These are phyloP conservation scores for Pseudogymnoascus sp. DNA, from an alignment of 2,329 filamentous ascomycete genomes.

Conservation along the genomic window DNA sequence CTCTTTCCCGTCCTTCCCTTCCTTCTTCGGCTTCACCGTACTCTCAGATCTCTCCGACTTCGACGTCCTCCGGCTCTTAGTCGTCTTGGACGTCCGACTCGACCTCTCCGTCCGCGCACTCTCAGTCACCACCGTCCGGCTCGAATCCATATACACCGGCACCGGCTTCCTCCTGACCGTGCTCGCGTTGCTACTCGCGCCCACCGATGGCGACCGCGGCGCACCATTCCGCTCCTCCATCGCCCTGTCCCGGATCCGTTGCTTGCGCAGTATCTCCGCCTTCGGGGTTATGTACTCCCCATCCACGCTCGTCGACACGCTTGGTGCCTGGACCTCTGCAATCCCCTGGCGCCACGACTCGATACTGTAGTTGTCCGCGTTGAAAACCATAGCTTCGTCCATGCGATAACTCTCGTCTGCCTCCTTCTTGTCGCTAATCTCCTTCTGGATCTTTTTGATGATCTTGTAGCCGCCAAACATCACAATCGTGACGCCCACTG, in stretches of 20 bases:
- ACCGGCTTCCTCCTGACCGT: slow-evolving; percentile 4
- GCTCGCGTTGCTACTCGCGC: not conserved
- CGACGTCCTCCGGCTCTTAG: slow-evolving; percentile 12
- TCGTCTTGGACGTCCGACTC: slow-evolving; percentile 19
- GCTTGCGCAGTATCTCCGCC: slow-evolving; percentile 21
- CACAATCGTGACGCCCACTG: slow-evolving; percentile 87
- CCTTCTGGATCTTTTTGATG: slow-evolving; percentile 68
- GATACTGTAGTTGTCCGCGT: slow-evolving; percentile 24
- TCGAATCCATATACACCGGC: not conserved
- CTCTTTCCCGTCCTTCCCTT: not conserved
- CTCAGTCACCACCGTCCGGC: slow-evolving; percentile 12
- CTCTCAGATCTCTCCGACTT: slow-evolving; percentile 15
- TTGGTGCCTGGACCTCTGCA: slow-evolving; percentile 21
- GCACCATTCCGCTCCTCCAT: slow-evolving; percentile 18
- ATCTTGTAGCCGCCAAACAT: slow-evolving; percentile 97
- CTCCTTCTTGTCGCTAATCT: slow-evolving; percentile 22
- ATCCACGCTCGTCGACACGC: slow-evolving; percentile 26
- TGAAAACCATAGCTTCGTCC: slow-evolving; percentile 24
- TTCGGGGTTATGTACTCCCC: slow-evolving; percentile 27
- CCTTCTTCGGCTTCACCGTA: slow-evolving; percentile 1
- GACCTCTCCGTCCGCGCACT: slow-evolving; percentile 22
- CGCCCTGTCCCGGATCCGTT: slow-evolving; percentile 18
- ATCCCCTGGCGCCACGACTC: slow-evolving; percentile 28
- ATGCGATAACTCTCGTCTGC: not conserved
- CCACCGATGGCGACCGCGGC: not conserved